phyloP scores from a whole-genome alignment of 2,329 filamentous ascomycete genomes.

The Colletotrichum sp. region DNA sequence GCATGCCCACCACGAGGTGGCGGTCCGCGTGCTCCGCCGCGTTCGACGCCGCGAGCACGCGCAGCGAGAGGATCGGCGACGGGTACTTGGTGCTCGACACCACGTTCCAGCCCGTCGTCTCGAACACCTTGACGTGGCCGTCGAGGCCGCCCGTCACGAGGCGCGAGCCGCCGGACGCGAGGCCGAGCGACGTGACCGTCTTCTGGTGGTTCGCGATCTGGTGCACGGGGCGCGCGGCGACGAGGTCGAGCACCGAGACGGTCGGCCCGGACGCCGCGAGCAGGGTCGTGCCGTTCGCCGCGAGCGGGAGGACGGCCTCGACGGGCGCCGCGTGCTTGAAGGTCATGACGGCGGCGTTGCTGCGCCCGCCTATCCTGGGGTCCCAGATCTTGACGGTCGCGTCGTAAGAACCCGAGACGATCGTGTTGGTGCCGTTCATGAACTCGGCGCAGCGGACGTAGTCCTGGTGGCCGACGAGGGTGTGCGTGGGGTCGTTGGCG shows the following conservation, averaged over 20 bases:
- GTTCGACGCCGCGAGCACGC: constrained; percentile 62
- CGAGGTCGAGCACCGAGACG: constrained; percentile 89
- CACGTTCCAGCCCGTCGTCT: constrained; percentile 93
- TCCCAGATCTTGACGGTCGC: constrained; percentile 95
- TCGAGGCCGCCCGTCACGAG: constrained; percentile 90
- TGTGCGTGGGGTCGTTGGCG: constrained; percentile 74
- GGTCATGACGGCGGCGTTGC: constrained; percentile 73
- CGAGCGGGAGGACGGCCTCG: constrained; percentile 86
- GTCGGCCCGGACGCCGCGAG: constrained; percentile 84
- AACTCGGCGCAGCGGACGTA: constrained; percentile 90
- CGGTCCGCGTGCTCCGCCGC: constrained; percentile 62
- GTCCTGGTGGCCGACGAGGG: constrained; percentile 86
- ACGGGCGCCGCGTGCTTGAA: constrained; percentile 94
- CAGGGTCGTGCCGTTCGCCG: constrained; percentile 79
- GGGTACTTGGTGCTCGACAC: constrained; percentile 95
- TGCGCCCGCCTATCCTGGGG: constrained; percentile 65
- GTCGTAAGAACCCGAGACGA: constrained; percentile 94
- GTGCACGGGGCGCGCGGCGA: constrained; percentile 86
- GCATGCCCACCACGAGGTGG: constrained; percentile 93
- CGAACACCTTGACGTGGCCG: constrained; percentile 96
- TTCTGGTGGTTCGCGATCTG: constrained; percentile 96
- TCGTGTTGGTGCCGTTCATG: constrained; percentile 73
- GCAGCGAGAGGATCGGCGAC: constrained; percentile 84
- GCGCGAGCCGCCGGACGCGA: constrained; percentile 80
- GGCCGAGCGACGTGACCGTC: constrained; percentile 86